These are phyloP conservation scores for Saccharomycopsis synnaedendra DNA, from an alignment of 805 yeast species.

Conservation along the genomic window DNA sequence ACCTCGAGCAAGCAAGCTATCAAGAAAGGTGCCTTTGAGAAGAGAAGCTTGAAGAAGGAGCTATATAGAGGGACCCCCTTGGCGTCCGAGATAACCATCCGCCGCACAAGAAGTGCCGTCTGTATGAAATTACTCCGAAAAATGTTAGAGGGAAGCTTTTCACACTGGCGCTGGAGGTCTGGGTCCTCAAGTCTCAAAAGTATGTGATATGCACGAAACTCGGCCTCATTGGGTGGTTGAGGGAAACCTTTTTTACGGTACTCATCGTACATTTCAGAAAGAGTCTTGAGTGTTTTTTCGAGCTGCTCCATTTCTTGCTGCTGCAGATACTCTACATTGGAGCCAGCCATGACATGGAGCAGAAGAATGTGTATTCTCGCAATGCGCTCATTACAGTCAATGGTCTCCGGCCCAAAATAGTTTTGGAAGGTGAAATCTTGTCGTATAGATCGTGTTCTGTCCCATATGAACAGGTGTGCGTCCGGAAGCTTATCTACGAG, in stretches of 20 bases:
- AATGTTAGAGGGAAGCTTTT: conserved; percentile 49
- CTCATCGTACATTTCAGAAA: conserved; percentile 79
- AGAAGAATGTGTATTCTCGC: conserved; percentile 79
- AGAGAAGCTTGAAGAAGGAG: conserved; percentile 49
- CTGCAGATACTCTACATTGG: conserved; percentile 63
- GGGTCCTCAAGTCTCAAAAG: conserved; percentile 74
- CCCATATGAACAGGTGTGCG: conserved; percentile 90
- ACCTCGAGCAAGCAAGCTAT: conserved; percentile 68
- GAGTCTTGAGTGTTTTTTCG: conserved; percentile 80
- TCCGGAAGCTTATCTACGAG: conserved; percentile 63
- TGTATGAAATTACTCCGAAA: conserved; percentile 48
- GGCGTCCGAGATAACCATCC: conserved; percentile 39
- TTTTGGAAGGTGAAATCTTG: conserved; percentile 96
- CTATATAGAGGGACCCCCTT: conserved; percentile 51
- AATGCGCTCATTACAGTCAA: conserved; percentile 84
- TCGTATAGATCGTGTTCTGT: conserved; percentile 89
- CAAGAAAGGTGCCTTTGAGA: conserved; percentile 45
- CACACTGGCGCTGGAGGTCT: conserved; percentile 69
- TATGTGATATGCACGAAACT: conserved; percentile 80
- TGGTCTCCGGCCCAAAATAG: conserved; percentile 85
- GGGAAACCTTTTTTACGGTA: conserved; percentile 55
- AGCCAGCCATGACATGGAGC: conserved; percentile 72
- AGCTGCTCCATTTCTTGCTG: conserved; percentile 95
- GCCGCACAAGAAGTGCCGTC: conserved; percentile 60
- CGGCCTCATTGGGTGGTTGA: conserved; percentile 74